phyloP scores from a whole-genome alignment of 176 grass and related monocot species.

The Triticum monococcum region DNA sequence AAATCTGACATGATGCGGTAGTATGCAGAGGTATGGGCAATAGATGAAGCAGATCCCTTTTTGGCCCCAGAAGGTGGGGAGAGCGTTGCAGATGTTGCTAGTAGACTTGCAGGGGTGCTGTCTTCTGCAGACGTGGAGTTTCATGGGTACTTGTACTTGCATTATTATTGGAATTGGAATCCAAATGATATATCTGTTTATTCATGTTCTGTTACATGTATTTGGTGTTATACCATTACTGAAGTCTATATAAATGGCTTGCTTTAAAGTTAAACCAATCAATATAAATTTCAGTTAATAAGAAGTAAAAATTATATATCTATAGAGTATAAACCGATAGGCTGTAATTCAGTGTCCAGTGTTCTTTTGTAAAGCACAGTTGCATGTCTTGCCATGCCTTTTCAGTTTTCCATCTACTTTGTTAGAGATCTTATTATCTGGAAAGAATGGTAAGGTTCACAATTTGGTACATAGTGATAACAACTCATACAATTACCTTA shows the following conservation, averaged over 20 bases:
- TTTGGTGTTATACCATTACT: background rate
- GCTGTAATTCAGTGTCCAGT: background rate
- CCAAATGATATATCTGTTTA: background rate
- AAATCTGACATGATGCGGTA: conserved; percentile 33
- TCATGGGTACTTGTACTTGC: conserved; percentile 48
- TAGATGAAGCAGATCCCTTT: conserved; percentile 75
- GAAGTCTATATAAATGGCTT: background rate
- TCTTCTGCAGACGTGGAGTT: conserved; percentile 47
- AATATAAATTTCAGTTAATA: background rate
- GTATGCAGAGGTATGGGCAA: conserved; percentile 84
- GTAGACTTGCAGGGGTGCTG: conserved; percentile 52
- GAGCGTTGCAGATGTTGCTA: conserved; percentile 79
- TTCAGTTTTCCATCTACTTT: background rate
- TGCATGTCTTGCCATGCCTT: background rate
- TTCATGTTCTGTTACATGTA: background rate
- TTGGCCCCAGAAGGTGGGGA: conserved; percentile 71
- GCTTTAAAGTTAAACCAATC: background rate
- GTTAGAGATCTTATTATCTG: background rate
- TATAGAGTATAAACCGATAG: background rate
- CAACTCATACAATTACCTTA: background rate
- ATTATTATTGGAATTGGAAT: background rate
- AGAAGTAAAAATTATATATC: background rate
- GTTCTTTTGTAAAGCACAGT: background rate
- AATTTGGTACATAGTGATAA: background rate
- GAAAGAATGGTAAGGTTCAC: background rate